Evolutionary conservation across 805 yeast genomes (phyloP).

Genomic region (Metschnikowia lachancei): DNA sequence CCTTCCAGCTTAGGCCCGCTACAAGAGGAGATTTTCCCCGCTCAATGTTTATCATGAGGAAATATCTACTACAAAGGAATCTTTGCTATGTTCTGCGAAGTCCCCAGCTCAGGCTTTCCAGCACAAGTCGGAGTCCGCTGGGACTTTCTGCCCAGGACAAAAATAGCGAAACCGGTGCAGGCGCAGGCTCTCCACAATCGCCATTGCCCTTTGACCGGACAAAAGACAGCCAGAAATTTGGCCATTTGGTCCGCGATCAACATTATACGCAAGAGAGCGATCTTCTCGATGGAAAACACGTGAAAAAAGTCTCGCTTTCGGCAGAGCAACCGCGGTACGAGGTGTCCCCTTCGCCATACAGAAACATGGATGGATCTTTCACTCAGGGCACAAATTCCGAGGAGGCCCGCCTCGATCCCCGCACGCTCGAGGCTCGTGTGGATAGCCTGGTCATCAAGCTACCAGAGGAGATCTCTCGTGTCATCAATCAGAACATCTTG

Average conservation of each 20-base stretch:
- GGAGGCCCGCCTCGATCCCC: constrained; percentile 56
- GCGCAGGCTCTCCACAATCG: constrained; percentile 1
- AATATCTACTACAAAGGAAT: background rate
- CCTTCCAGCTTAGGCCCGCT: too few species aligned
- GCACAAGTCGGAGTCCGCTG: background rate
- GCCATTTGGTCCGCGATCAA: constrained; percentile 17
- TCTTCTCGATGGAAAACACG: constrained; percentile 5
- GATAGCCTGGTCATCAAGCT: constrained; percentile 51
- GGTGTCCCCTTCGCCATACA: constrained; percentile 29
- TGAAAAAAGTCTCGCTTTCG: constrained; percentile 4
- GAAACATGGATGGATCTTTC: constrained; percentile 41
- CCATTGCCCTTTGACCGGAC: constrained; percentile 6
- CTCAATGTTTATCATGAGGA: background rate
- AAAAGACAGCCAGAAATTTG: constrained; percentile 4
- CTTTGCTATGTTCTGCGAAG: background rate
- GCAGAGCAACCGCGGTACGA: constrained; percentile 6
- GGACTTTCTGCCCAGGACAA: background rate
- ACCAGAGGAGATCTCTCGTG: constrained; percentile 55
- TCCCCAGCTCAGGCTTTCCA: background rate
- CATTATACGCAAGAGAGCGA: constrained; percentile 12
- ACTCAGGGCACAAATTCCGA: constrained; percentile 43
- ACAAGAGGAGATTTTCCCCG: too few species aligned
- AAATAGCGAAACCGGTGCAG: background rate
- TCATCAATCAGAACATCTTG: constrained; percentile 63
- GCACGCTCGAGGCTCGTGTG: constrained; percentile 56